Evolutionary conservation across 371 early-diverging fungal genomes (phyloP).

Genomic region (Lichtheimia ornata): DNA sequence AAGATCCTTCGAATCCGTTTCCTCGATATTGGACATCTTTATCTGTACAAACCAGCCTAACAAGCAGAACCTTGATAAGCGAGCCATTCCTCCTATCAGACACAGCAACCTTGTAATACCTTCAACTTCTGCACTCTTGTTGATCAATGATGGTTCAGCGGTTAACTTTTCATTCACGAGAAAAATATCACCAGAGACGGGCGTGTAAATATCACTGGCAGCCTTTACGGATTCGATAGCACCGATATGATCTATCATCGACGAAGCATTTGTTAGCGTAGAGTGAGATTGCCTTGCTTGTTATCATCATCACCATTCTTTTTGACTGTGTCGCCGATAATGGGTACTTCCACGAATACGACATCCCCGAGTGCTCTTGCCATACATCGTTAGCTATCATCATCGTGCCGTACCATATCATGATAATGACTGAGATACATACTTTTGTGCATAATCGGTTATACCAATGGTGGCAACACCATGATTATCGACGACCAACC

Average conservation of each 20-base stretch:
- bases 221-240: slow-evolving; percentile 97
- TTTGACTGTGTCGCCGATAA: slow-evolving; percentile 59
- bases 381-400: slow-evolving; percentile 30
- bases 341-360: slow-evolving; percentile 86
- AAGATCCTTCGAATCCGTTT: slow-evolving; percentile 61
- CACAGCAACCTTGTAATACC: slow-evolving; percentile 47
- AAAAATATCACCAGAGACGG: slow-evolving; percentile 81
- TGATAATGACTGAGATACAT: slow-evolving; percentile 9
- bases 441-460: slow-evolving; percentile 87
- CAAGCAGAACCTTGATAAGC: no score
- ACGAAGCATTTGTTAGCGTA: neutral
- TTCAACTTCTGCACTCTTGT: slow-evolving; percentile 71
- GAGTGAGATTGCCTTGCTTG: neutral
- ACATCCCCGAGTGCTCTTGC: slow-evolving; percentile 84
- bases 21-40: slow-evolving; percentile 64
- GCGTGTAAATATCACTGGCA: slow-evolving; percentile 89
- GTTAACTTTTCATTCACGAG: slow-evolving; percentile 71
- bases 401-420: neutral
- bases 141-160: slow-evolving; percentile 76
- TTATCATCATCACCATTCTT: slow-evolving; percentile 48
- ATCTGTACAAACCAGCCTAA: slow-evolving; percentile 95
- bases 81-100: no score
- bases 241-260: slow-evolving; percentile 65
- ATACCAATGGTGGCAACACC: slow-evolving; percentile 88
- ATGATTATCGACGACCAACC: slow-evolving; percentile 73